Evolutionary conservation across 169 alveolate species (phyloP), one percentile per base, ranked within the genome.

Genomic region (Plasmodium adleri): DNA sequence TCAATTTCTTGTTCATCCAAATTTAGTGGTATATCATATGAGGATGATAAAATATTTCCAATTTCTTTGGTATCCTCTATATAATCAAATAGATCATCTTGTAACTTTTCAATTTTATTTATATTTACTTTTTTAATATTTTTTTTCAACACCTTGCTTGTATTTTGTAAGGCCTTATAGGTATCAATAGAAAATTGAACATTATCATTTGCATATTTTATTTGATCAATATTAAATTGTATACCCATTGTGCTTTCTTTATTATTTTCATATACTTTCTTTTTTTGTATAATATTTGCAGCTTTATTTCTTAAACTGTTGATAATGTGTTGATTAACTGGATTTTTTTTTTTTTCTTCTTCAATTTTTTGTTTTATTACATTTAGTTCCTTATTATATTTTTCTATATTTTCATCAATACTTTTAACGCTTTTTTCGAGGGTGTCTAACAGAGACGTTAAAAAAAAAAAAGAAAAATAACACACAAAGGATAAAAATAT

Each of bases 141-240:
- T 72, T 86, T 86, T 72, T 86, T 86, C 60, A 86, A 47, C 26
- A 60, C 73, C 72, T 86, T 86, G 63, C 88, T 72, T 45, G 92
- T 12, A 22, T 54, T 60, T 43, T 86, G 50, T 64, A 86, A 54
- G 47, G 87, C 88, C 66, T 86, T 72, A 60, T 87, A 86, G n/a
- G 92, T 86, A 52, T 86, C 92, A 50, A 86, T 86, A 8, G 86
- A 72, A 74, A 72, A 60, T 63, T 86, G 76, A 28, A 86, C 67
- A 86, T 86, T 86, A 49, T 86, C 92, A 67, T 72, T 86, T 39
- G 92, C 92, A 49, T 24, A 86, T 60, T 86, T 86, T 26, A 86
- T 67, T 72, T 86, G 92, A 64, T 86, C 92, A 47, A 86, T 86
- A 39, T 86, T 86, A 66, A 86, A 86, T 62, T 86, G 92, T 45